Conservation (phyloP, 2,329 filamentous ascomycete genomes). For the Aureobasidium pullulans region DNA sequence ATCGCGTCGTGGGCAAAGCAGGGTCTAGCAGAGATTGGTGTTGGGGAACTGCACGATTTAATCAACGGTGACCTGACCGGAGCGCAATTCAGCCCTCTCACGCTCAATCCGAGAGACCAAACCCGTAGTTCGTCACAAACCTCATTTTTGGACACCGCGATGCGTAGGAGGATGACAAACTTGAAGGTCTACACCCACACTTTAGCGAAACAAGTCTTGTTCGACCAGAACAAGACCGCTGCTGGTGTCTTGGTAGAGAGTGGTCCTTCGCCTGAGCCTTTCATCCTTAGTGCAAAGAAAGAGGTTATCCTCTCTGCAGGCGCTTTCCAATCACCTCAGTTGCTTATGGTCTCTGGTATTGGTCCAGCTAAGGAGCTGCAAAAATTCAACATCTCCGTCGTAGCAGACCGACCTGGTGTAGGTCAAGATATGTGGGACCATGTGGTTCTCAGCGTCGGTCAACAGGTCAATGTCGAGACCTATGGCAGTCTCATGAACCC, state of each 20-base stretch:
- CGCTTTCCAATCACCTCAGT: constrained; percentile 18
- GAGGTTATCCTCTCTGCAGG: constrained; percentile 29
- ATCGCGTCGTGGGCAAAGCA: constrained; percentile 25
- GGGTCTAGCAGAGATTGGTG: constrained; percentile 24
- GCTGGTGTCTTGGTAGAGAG: constrained; percentile 23
- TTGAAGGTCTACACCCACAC: constrained; percentile 22
- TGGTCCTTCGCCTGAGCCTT: constrained; percentile 14
- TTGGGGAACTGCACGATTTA: constrained; percentile 22
- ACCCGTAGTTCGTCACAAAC: constrained; percentile 22
- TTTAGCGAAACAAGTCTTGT: constrained; percentile 27
- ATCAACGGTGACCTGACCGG: constrained; percentile 17
- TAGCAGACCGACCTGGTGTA: constrained; percentile 23
- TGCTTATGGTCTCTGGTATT: constrained; percentile 24
- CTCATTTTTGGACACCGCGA: constrained; percentile 23
- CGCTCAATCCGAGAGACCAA: constrained; percentile 20
- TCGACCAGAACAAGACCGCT: constrained; percentile 20
- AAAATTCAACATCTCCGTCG: constrained; percentile 24
- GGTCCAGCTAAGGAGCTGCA: constrained; percentile 27
- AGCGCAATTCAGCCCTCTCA: constrained; percentile 17
- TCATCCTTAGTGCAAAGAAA: constrained; percentile 34
- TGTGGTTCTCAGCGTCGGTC: constrained; percentile 31
- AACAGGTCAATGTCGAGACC: constrained; percentile 21
- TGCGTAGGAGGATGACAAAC: constrained; percentile 15
- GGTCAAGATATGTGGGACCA: constrained; percentile 24
- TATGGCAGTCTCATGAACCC: constrained; percentile 12